Percentiles rank a stretch among this genome's conserved stretches.
Evolutionary conservation across 305 asterid genomes (phyloP).

Genomic region (Fraxinus baroniana): DNA sequence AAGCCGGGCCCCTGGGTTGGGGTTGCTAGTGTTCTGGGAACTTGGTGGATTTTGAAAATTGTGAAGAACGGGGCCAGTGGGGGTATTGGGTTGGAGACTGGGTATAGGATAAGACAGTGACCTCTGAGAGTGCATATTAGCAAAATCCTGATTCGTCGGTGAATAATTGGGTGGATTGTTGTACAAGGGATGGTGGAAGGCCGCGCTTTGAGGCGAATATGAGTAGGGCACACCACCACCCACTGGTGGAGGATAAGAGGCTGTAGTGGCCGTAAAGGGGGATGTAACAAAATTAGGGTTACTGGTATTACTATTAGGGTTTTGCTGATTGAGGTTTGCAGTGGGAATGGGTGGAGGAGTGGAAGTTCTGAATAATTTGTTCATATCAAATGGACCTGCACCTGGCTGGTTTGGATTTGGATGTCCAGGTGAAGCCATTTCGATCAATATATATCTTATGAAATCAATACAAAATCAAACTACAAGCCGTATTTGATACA

Average conservation of each 20-base stretch:
- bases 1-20: conserved; percentile 63
- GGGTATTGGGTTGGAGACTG: conserved; percentile 39
- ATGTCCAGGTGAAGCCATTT: conserved; percentile 35
- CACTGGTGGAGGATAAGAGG: conserved; percentile 73
- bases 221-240: conserved; percentile 45
- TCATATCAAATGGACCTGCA: conserved; percentile 58
- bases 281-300: conserved; percentile 8
- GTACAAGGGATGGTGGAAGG: conserved; percentile 36
- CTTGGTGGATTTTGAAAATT: conserved; percentile 40
- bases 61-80: not conserved
- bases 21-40: conserved; percentile 32
- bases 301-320: conserved; percentile 22
- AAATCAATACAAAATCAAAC: not conserved
- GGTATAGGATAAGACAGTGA: conserved; percentile 44
- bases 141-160: not conserved
- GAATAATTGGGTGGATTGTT: conserved; percentile 27
- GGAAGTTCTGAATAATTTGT: conserved; percentile 60
- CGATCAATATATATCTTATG: conserved; percentile 39
- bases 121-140: conserved; percentile 50
- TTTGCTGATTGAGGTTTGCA: conserved; percentile 51
- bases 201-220: conserved; percentile 44
- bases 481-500: not conserved
- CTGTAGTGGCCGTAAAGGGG: conserved; percentile 47
- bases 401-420: conserved; percentile 59
- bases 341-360: conserved; percentile 14